phyloP scores from a whole-genome alignment of 495 filamentous ascomycete species.

The Neurospora tetraspora region DNA sequence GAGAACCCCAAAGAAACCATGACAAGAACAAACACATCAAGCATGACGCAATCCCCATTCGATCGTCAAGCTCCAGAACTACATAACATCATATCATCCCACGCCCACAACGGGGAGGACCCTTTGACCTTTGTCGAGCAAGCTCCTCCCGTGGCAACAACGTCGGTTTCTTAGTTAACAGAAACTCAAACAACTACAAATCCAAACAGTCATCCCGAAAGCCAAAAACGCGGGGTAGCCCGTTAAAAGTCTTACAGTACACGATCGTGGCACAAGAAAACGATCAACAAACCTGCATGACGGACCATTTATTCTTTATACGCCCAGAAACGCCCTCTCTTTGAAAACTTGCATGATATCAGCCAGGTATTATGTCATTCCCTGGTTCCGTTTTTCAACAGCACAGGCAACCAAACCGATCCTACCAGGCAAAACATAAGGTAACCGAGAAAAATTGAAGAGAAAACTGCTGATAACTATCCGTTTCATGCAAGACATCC shows the following conservation, averaged over 20 bases:
- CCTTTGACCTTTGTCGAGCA: neutral
- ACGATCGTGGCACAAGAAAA: neutral
- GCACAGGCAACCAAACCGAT: neutral
- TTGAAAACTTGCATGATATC: neutral
- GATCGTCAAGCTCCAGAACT: neutral
- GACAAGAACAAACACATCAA: neutral
- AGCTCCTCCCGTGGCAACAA: neutral
- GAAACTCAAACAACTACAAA: neutral
- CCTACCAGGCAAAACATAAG: neutral
- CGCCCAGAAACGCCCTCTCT: neutral
- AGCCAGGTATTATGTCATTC: neutral
- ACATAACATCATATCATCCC: neutral
- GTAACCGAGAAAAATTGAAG: neutral
- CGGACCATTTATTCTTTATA: neutral
- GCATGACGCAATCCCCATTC: neutral
- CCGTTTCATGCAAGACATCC: neutral
- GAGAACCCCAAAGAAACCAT: neutral
- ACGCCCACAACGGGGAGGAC: neutral
- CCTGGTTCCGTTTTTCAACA: neutral
- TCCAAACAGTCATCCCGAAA: neutral
- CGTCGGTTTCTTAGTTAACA: neutral
- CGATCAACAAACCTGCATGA: neutral
- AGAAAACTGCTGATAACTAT: neutral
- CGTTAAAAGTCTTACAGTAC: neutral
- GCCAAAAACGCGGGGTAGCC: neutral